Evolutionary conservation across 768 basidiomycete genomes (phyloP).

Genomic region (Agaricus subrufescens): DNA sequence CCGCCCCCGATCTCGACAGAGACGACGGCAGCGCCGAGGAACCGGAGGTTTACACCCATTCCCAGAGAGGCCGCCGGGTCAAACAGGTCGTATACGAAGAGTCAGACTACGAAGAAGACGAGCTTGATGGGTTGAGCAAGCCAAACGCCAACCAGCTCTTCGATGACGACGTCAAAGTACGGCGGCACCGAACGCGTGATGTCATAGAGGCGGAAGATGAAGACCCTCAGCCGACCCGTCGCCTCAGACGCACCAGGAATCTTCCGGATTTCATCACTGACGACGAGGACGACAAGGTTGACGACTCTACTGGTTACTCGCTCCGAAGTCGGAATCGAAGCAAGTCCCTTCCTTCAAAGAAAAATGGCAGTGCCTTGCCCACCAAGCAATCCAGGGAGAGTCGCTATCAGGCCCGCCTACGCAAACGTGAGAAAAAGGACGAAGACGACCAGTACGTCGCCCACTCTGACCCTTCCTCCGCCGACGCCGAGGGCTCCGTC

Average conservation of each 20-base stretch:
- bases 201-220: conserved; percentile 19
- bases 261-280: conserved; percentile 13
- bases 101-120: conserved; percentile 32
- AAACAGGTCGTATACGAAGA: conserved; percentile 40
- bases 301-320: background rate
- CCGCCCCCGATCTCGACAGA: conserved; percentile 19
- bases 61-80: conserved; percentile 35
- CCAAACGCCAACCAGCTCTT: conserved; percentile 17
- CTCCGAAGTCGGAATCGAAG: conserved; percentile 2
- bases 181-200: conserved; percentile 16
- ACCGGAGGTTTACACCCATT: conserved; percentile 19
- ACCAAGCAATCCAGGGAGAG: background rate
- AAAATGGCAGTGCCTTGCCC: background rate
- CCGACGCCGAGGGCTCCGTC: conserved; percentile 54
- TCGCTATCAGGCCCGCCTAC: conserved; percentile 24
- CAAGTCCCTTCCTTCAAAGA: conserved; percentile 8
- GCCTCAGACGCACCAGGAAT: background rate
- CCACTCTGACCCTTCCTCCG: conserved; percentile 36
- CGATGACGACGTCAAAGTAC: conserved; percentile 23
- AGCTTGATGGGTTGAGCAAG: conserved; percentile 14
- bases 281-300: conserved; percentile 22
- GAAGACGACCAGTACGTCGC: conserved; percentile 50
- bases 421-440: conserved; percentile 35
- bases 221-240: background rate
- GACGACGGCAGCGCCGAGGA: conserved; percentile 32